Evolutionary conservation across 495 filamentous ascomycete species (phyloP), one percentile per base, ranked within the genome.

Genomic region (Neurospora discreta): DNA sequence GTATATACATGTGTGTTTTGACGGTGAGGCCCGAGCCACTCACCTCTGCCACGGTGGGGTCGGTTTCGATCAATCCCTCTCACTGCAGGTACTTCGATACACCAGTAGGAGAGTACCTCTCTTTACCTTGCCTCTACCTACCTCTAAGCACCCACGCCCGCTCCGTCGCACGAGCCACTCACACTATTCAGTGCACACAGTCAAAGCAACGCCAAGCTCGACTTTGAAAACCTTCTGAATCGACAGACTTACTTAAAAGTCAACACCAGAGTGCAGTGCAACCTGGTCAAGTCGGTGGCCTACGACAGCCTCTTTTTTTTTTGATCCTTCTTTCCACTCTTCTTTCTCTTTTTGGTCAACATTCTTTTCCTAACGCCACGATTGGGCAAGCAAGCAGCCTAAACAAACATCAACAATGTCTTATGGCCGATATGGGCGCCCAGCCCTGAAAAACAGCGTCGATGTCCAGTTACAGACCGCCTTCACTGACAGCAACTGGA

Each of bases 401-500:
- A 16, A 15, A 3, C 13, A 60, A 60, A 60, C 16, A 16, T 70
- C 16, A 41, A 44, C 9, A 70, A 80, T 80, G 79, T 73, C 71
- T 13, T 79, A 79, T 58, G 36, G 43, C 30, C 43, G 76, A 39
- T 77, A 78, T 71, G 74, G 73, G 23, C 68, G 73, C 26, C 79
- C 79, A 39, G 73, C 77, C 43, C 81, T 82, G 23, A 84, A 80
- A 77, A 76, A 68, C 69, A 78, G 71, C 52, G 78, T 82, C 6
- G 83, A 84, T 68, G 44, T 79, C 33, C 77, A 79, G 58, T 75
- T 86, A 16, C 77, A 81, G 72, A 77, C 77, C 8, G 80, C 81
- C 33, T 86, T 82, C 46, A 75, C 72, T 30, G 82, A 84, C 26
- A 75, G 81, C 43, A 83, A 83, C 73, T 86, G 84, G 83, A 68